A percentile compares a stretch with the other conserved stretches of the same genome.
Evolutionary conservation across 306 rosid genomes (phyloP).

Genomic region (Oxytropis ochrocephala): DNA sequence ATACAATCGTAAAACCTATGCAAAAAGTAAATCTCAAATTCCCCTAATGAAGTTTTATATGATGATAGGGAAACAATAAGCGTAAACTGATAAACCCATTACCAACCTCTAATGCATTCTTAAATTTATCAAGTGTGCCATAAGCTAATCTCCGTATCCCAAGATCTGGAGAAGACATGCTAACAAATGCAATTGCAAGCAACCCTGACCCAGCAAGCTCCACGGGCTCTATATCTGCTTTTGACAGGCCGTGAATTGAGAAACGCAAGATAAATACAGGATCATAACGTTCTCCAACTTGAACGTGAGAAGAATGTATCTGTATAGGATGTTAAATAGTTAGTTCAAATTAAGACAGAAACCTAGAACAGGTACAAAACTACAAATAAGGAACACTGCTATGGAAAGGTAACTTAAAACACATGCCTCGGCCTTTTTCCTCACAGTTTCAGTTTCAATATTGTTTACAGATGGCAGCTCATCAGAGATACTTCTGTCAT

Average conservation of each 20-base stretch:
- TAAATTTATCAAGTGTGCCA: slow-evolving; percentile 47
- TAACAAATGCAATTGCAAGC: slow-evolving; percentile 76
- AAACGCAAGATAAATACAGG: slow-evolving; percentile 80
- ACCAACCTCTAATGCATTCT: slow-evolving; percentile 63
- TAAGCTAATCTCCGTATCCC: slow-evolving; percentile 74
- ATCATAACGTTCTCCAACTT: slow-evolving; percentile 51
- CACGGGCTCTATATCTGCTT: slow-evolving; percentile 64
- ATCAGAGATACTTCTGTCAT: slow-evolving; percentile 42
- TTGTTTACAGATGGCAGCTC: slow-evolving; percentile 31
- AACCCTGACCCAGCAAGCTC: slow-evolving; percentile 83
- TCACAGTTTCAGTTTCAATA: slow-evolving; percentile 20
- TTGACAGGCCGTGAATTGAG: slow-evolving; percentile 57
- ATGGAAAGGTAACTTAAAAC: slow-evolving; percentile 5
- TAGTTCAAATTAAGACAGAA: slow-evolving; percentile 22
- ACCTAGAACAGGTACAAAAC: slow-evolving; percentile 11
- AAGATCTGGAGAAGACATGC: slow-evolving; percentile 69
- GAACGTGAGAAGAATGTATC: slow-evolving; percentile 30
- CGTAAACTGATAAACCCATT: neutral
- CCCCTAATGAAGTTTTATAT: slow-evolving; percentile 14
- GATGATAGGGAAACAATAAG: slow-evolving; percentile 8
- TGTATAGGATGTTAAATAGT: slow-evolving; percentile 29
- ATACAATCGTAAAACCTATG: neutral
- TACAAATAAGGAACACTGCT: slow-evolving; percentile 11
- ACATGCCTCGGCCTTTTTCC: slow-evolving; percentile 36
- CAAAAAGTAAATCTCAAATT: slow-evolving; percentile 1